A percentile compares a stretch with the other conserved stretches of the same genome.
Conservation (phyloP, 2,329 filamentous ascomycete genomes). For the Apiospora hydei region DNA sequence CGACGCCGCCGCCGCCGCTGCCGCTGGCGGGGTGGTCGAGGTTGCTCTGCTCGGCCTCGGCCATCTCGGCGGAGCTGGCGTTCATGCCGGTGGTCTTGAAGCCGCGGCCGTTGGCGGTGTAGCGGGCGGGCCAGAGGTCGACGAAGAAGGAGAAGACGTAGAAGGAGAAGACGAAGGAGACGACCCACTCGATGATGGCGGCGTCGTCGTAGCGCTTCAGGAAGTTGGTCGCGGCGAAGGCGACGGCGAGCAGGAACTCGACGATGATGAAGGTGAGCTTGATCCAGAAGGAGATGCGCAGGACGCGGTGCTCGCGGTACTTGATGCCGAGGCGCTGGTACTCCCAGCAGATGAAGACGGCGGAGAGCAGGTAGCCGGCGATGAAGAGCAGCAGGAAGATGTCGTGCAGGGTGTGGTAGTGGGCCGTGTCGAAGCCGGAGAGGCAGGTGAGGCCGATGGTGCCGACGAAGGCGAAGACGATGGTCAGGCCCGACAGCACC, state of each 20-base stretch:
- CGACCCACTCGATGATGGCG: conserved; percentile 80
- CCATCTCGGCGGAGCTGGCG: conserved; percentile 33
- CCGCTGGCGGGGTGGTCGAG: conserved; percentile 7
- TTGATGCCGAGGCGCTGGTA: conserved; percentile 83
- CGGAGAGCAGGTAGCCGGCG: conserved; percentile 82
- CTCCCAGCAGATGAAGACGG: conserved; percentile 88
- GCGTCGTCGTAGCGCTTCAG: conserved; percentile 65
- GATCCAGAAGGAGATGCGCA: conserved; percentile 83
- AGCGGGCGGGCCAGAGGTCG: conserved; percentile 82
- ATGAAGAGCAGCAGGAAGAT: conserved; percentile 85
- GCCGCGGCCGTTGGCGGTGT: conserved; percentile 49
- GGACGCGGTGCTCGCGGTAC: conserved; percentile 77
- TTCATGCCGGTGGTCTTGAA: conserved; percentile 35
- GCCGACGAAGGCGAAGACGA: conserved; percentile 75
- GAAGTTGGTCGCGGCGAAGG: conserved; percentile 69
- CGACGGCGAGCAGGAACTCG: conserved; percentile 76
- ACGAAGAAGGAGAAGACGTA: conserved; percentile 88
- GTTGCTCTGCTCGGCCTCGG: conserved; percentile 33
- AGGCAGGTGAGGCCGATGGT: conserved; percentile 83
- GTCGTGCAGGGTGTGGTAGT: conserved; percentile 72
- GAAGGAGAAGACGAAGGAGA: conserved; percentile 85
- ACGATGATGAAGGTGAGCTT: conserved; percentile 86
- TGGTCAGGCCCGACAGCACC: conserved; percentile 65
- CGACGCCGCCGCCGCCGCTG: conserved; percentile 25
- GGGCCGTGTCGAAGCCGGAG: conserved; percentile 83